phyloP scores from a whole-genome alignment of 768 basidiomycete species.

The Leucosporidium creatinivorum region DNA sequence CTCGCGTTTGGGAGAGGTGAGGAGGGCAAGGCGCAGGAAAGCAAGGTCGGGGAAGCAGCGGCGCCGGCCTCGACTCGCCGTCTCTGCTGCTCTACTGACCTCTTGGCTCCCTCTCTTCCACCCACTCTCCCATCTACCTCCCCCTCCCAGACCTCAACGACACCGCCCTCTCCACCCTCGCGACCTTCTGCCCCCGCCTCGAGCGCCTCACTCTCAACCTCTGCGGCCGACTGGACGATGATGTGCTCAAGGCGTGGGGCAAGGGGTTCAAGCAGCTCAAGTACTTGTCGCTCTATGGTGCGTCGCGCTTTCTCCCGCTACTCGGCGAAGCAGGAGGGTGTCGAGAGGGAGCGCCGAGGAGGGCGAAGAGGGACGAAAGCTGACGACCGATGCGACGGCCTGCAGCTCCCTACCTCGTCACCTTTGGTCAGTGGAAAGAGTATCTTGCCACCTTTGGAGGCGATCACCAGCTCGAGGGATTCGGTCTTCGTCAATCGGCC shows the following conservation, averaged over 20 bases:
- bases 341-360: no score
- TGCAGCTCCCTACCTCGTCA: slow-evolving; percentile 48
- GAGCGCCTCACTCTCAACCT: slow-evolving; percentile 69
- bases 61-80: no score
- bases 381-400: no score
- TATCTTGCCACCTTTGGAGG: slow-evolving; percentile 62
- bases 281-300: slow-evolving; percentile 73
- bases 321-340: no score
- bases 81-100: no score
- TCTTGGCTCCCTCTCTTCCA: not conserved
- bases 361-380: no score
- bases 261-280: slow-evolving; percentile 59
- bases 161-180: slow-evolving; percentile 61
- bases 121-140: not conserved
- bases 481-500: slow-evolving; percentile 55
- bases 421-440: slow-evolving; percentile 59
- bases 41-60: no score
- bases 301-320: slow-evolving; percentile 52
- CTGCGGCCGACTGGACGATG: slow-evolving; percentile 72
- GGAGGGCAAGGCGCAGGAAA: no score
- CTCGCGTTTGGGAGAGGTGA: no score
- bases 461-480: slow-evolving; percentile 51
- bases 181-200: slow-evolving; percentile 75
- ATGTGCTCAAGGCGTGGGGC: slow-evolving; percentile 47
- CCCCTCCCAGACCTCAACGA: slow-evolving; percentile 56